Conservation (phyloP, 768 basidiomycete species). For the Arthromyces matolae region DNA sequence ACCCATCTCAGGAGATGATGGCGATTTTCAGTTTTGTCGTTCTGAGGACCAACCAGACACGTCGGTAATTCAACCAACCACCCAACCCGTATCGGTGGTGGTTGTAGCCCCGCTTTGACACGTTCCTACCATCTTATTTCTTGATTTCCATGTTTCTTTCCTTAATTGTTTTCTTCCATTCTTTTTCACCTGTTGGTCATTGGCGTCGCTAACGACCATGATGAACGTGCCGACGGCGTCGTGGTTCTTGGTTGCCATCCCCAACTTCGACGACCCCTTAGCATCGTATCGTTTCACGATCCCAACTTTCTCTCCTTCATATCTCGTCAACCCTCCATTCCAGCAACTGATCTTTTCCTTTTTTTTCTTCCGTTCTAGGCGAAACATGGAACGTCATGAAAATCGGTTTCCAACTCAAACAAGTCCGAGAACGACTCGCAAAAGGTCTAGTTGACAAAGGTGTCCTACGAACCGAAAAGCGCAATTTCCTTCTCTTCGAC, state of each 20-base stretch:
- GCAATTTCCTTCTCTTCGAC: conserved; percentile 97
- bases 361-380: conserved; percentile 42
- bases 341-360: too few species aligned
- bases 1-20: too few species aligned
- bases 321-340: too few species aligned
- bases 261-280: background rate
- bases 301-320: background rate
- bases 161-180: background rate
- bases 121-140: too few species aligned
- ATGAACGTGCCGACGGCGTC: too few species aligned
- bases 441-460: conserved; percentile 99
- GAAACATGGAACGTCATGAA: conserved; percentile 99
- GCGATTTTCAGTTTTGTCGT: too few species aligned
- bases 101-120: too few species aligned
- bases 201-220: too few species aligned
- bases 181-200: too few species aligned
- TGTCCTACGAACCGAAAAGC: conserved; percentile 96
- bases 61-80: too few species aligned
- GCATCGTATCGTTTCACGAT: background rate
- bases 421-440: conserved; percentile 95
- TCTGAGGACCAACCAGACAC: too few species aligned
- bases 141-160: background rate
- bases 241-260: background rate
- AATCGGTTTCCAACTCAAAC: conserved; percentile 98
- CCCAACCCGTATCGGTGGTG: too few species aligned